Evolutionary conservation across 2,329 filamentous ascomycete species (phyloP), one percentile per base, ranked within the genome.

Genomic region (Teratosphaeriaceae sp.): DNA sequence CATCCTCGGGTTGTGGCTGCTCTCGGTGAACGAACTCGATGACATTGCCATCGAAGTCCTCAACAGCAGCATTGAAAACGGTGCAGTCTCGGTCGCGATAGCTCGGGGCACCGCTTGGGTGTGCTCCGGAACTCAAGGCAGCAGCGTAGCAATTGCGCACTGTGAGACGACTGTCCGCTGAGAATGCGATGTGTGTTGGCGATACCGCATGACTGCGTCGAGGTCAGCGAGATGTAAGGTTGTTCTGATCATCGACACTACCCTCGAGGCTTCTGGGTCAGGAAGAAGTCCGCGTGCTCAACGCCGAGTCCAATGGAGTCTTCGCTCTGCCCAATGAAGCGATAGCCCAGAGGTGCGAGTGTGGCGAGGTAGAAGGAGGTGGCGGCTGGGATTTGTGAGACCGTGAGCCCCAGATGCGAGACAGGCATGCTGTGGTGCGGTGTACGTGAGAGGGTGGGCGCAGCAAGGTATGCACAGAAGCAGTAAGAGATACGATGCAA

Each of bases 331-430:
- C 76, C 78, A 49, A 87, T 74, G 61, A 81, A 94, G 47, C 76
- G 76, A 48, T 94, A 80, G 27, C 85, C 85, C 18, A 94, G 74
- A 3, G 86, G 84, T 54, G 90, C 85, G 6, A 87, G 74, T 51
- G 88, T 75, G 49, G 84, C 78, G 18, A 88, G 78, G 65, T 88
- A 94, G 70, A 94, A 94, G 6, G 87, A 92, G 38, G 84, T 80
- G 3, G 88, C 85, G 26, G 82, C 79, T 42, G 87, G 79, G 42
- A 94, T 78, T 64, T 89, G 82, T 47, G 80, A 82, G 59, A 94
- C 88, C 27, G 77, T 80, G 48, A 82, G 69, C 47, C 76, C 78
- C 47, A 81, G 71, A 58, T 80, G 78, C 33, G 78, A 78, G 53
- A 80, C 65, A 44, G 78, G 77, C 79, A 82, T 82, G 39, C 38